These are phyloP conservation scores for Lactarius vividus DNA, from an alignment of 768 basidiomycete genomes.

Conservation along the genomic window DNA sequence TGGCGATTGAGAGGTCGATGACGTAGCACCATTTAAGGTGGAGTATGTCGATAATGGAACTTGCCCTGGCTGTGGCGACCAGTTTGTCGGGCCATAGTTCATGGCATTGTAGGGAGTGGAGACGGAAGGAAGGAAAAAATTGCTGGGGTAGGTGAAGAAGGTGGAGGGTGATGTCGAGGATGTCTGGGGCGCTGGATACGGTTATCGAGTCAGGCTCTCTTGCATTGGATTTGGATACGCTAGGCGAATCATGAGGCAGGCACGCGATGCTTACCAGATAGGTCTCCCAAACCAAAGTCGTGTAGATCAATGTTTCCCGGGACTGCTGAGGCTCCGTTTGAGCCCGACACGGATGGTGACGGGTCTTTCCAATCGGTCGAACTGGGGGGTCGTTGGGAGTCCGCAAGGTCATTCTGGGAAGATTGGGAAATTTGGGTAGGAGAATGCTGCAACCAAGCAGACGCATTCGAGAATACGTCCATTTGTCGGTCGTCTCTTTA, in stretches of 20 bases:
- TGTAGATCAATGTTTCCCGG: constrained; percentile 33
- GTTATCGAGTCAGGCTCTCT: constrained; percentile 18
- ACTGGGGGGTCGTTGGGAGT: constrained; percentile 33
- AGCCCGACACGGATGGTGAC: constrained; percentile 29
- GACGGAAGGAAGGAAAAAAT: constrained; percentile 42
- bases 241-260: constrained; percentile 9
- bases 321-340: constrained; percentile 32
- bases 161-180: constrained; percentile 37
- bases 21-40: constrained; percentile 75
- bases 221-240: neutral
- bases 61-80: constrained; percentile 40
- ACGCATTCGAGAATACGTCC: constrained; percentile 43
- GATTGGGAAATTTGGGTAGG: constrained; percentile 29
- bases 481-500: constrained; percentile 45
- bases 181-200: constrained; percentile 37
- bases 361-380: constrained; percentile 40
- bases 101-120: constrained; percentile 51
- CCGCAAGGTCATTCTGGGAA: constrained; percentile 19
- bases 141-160: constrained; percentile 37
- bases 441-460: constrained; percentile 42
- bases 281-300: constrained; percentile 28
- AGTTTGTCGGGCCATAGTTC: constrained; percentile 50
- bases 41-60: constrained; percentile 74
- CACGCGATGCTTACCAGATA: constrained; percentile 28
- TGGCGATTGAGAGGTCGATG: constrained; percentile 38